A percentile compares a stretch with the other conserved stretches of the same genome.
These are phyloP conservation scores for Aspergillus cristatus DNA, from an alignment of 495 filamentous ascomycete genomes.

Conservation along the genomic window DNA sequence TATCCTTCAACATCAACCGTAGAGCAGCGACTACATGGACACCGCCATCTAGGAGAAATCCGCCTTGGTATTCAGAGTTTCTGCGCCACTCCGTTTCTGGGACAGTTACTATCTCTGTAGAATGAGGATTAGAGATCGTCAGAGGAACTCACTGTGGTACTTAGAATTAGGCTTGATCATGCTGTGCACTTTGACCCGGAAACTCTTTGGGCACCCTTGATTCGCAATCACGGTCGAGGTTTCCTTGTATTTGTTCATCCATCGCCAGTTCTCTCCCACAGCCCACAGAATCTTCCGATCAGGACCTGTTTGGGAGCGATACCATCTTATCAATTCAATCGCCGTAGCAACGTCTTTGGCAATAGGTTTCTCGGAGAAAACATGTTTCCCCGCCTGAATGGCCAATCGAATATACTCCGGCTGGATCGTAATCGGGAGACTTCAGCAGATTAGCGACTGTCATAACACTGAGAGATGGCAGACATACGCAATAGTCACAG, in stretches of 20 bases:
- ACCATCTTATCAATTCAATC: constrained; percentile 52
- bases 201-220: constrained; percentile 56
- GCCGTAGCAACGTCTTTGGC: constrained; percentile 57
- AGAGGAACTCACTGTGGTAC: constrained; percentile 41
- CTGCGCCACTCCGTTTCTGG: constrained; percentile 66
- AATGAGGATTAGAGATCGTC: too few species aligned
- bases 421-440: constrained; percentile 30
- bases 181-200: constrained; percentile 46
- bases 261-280: constrained; percentile 74
- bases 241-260: constrained; percentile 46
- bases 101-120: too few species aligned
- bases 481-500: constrained; percentile 57
- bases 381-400: constrained; percentile 65
- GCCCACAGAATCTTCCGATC: constrained; percentile 45
- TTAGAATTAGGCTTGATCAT: constrained; percentile 48
- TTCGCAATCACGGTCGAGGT: constrained; percentile 47
- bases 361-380: constrained; percentile 78
- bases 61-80: constrained; percentile 61
- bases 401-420: constrained; percentile 33
- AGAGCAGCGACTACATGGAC: constrained; percentile 62
- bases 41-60: constrained; percentile 70
- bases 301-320: constrained; percentile 20
- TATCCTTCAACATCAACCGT: constrained; percentile 39
- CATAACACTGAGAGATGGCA: background rate
- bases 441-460: constrained; percentile 18